A percentile compares a stretch with the other conserved stretches of the same genome.
phyloP scores from a whole-genome alignment of 2,329 filamentous ascomycete species.

The Dothistroma pini region DNA sequence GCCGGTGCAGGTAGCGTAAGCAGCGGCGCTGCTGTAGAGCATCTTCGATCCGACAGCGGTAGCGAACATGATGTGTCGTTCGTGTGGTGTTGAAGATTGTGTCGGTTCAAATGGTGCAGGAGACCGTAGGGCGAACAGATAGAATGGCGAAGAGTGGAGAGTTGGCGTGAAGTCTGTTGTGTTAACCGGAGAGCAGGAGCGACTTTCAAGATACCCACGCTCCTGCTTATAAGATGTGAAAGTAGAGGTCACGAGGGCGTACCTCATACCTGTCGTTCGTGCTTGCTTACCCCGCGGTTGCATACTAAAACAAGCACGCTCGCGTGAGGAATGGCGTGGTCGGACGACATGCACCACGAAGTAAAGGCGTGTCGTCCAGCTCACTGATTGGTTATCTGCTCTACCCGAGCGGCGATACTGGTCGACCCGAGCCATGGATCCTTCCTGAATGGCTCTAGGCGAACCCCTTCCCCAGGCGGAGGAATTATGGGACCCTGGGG shows the following conservation, averaged over 20 bases:
- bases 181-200: neutral
- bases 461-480: neutral
- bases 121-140: neutral
- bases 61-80: constrained; percentile 27
- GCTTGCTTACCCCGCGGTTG: neutral
- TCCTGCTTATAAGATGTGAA: neutral
- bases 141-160: neutral
- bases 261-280: neutral
- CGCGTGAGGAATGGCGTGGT: neutral
- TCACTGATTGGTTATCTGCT: neutral
- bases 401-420: neutral
- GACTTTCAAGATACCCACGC: neutral
- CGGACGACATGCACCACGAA: neutral
- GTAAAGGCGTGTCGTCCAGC: neutral
- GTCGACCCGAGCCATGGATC: neutral
- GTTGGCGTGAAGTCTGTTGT: neutral
- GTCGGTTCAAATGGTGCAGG: neutral
- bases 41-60: constrained; percentile 18
- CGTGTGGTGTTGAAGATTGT: neutral
- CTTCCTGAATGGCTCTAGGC: neutral
- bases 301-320: neutral
- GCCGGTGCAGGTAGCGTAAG: constrained; percentile 32
- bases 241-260: neutral
- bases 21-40: constrained; percentile 30
- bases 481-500: neutral